Conservation (phyloP, 1,139 yeast species). For the Diutina scorzettiae region DNA sequence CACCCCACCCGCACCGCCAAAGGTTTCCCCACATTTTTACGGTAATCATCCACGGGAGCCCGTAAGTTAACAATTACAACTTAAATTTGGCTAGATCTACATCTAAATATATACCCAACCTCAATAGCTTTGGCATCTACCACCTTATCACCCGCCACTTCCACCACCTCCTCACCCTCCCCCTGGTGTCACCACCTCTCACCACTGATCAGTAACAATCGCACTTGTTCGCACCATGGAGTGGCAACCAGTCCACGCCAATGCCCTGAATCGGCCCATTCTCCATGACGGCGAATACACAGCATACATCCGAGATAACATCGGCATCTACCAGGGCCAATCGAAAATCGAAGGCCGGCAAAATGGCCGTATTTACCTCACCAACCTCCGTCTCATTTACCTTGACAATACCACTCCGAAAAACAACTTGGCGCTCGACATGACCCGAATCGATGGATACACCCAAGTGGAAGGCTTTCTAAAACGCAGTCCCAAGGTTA, state of each 20-base stretch:
- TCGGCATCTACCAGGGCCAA: conserved; percentile 65
- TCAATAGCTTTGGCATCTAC: too few species aligned
- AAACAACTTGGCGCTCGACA: conserved; percentile 37
- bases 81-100: too few species aligned
- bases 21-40: too few species aligned
- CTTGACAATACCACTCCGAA: conserved; percentile 37
- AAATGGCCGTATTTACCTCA: conserved; percentile 66
- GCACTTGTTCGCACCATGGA: too few species aligned
- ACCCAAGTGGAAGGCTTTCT: conserved; percentile 54
- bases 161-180: too few species aligned
- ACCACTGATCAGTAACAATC: too few species aligned
- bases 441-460: conserved; percentile 31
- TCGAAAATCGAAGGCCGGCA: conserved; percentile 53
- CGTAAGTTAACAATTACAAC: too few species aligned
- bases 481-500: conserved; percentile 70
- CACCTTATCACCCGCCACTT: too few species aligned
- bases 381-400: conserved; percentile 62
- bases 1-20: too few species aligned
- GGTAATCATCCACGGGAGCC: too few species aligned
- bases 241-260: conserved; percentile 30
- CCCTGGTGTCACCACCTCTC: too few species aligned
- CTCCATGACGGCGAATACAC: conserved; percentile 28
- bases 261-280: conserved; percentile 37
- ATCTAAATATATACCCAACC: too few species aligned
- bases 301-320: conserved; percentile 36